phyloP scores from a whole-genome alignment of 345 rosid genomes.

The Salix viminalis region DNA sequence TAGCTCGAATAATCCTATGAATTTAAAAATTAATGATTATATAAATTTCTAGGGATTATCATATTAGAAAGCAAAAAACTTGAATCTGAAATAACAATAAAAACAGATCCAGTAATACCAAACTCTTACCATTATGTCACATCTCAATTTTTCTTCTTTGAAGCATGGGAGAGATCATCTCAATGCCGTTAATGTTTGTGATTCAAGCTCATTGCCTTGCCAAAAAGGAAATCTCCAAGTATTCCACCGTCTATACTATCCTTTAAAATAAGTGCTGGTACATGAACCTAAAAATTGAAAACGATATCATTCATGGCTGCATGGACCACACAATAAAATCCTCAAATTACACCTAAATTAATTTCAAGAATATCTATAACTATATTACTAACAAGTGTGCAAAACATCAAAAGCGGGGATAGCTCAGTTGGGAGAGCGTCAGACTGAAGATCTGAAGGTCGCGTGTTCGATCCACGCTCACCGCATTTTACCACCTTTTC shows the following conservation, averaged over 20 bases:
- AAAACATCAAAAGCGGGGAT: conserved; percentile 41
- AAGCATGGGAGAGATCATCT: no score
- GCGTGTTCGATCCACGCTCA: conserved; percentile 41
- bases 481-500: not conserved
- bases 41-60: accelerated
- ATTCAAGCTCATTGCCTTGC: no score
- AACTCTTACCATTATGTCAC: no score
- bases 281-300: not conserved
- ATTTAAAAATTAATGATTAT: no score
- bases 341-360: no score
- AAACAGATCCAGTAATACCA: no score
- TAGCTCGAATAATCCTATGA: no score
- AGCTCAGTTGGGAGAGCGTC: conserved; percentile 99
- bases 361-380: accelerated
- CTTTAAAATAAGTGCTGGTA: not conserved
- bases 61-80: no score
- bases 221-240: no score
- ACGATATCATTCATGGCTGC: not conserved
- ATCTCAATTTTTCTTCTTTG: no score
- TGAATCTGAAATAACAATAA: no score
- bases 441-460: conserved; percentile 99
- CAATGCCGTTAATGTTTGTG: no score
- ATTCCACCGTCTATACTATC: not conserved
- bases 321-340: not conserved
- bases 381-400: accelerated